phyloP scores from a whole-genome alignment of 2,329 filamentous ascomycete genomes.

The Claviceps africana region DNA sequence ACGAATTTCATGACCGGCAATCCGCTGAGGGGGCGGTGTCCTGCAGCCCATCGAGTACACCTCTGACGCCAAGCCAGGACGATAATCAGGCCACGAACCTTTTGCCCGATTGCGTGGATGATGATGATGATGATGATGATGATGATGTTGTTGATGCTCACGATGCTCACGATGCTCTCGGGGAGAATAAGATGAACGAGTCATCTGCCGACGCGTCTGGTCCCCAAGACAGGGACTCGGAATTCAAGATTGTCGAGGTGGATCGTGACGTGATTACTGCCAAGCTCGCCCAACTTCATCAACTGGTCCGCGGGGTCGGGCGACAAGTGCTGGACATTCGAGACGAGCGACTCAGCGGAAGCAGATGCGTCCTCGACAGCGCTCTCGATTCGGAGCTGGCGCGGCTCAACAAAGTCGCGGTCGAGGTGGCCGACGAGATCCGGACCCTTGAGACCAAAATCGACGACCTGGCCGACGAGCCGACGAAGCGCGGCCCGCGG shows the following conservation, averaged over 20 bases:
- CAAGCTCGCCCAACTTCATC: constrained; percentile 2
- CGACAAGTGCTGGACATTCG: constrained; percentile 4
- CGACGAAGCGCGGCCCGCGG: not conserved
- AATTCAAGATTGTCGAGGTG: not conserved
- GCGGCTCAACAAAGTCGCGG: constrained; percentile 4
- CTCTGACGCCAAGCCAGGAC: not conserved
- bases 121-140: not conserved
- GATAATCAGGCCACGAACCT: not conserved
- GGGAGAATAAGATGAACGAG: not conserved
- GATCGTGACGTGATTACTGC: constrained; percentile 2
- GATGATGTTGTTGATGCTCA: too few species aligned
- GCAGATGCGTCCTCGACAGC: not conserved
- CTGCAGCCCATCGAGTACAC: not conserved
- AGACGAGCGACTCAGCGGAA: constrained; percentile 1
- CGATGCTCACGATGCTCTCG: too few species aligned
- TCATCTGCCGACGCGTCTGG: not conserved
- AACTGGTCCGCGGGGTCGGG: constrained; percentile 2
- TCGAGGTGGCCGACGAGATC: constrained; percentile 6
- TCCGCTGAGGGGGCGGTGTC: not conserved
- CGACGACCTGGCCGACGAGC: not conserved
- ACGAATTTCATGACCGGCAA: constrained; percentile 13
- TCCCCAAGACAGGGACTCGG: not conserved
- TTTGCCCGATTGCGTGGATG: not conserved
- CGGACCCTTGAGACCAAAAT: constrained; percentile 7
- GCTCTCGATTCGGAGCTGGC: constrained; percentile 20